phyloP scores from a whole-genome alignment of 176 grass and related monocot genomes.

The Oryza meridionalis region DNA sequence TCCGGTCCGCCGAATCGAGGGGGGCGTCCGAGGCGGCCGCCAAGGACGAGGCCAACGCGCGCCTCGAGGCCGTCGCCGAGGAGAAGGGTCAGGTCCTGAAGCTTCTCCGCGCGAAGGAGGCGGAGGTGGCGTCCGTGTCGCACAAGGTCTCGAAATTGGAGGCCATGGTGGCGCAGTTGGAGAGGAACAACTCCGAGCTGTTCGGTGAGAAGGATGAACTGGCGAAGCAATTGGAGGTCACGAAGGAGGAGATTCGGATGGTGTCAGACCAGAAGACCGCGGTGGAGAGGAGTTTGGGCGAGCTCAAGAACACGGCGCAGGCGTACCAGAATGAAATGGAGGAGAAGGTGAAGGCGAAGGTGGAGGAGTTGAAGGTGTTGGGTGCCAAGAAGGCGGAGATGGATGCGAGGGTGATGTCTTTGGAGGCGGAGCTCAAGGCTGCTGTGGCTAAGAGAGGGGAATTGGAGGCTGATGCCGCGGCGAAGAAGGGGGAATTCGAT shows the following conservation, averaged over 20 bases:
- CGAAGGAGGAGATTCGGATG: slow-evolving; percentile 22
- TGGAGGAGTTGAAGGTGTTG: slow-evolving; percentile 49
- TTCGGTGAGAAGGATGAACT: slow-evolving; percentile 34
- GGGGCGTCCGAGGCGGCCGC: slow-evolving; percentile 1
- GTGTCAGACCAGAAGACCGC: slow-evolving; percentile 26
- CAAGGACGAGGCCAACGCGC: slow-evolving; percentile 38
- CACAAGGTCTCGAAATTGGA: slow-evolving; percentile 28
- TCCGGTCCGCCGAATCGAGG: slow-evolving; percentile 15
- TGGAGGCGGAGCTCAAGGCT: slow-evolving; percentile 16
- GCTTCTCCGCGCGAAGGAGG: slow-evolving; percentile 38
- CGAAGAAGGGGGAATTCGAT: slow-evolving; percentile 35
- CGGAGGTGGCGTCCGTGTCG: slow-evolving; percentile 44
- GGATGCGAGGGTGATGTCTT: slow-evolving; percentile 17
- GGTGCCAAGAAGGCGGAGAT: slow-evolving; percentile 34
- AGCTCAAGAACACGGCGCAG: slow-evolving; percentile 17
- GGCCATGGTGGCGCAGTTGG: slow-evolving; percentile 26
- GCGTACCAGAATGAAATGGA: slow-evolving; percentile 24
- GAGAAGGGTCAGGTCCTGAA: slow-evolving; percentile 29
- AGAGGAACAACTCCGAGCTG: slow-evolving; percentile 36
- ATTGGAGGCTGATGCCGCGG: slow-evolving; percentile 40
- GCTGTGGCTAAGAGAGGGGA: slow-evolving; percentile 28
- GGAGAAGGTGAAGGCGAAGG: slow-evolving; percentile 18
- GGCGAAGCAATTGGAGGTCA: slow-evolving; percentile 19
- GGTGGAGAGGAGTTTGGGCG: slow-evolving; percentile 37
- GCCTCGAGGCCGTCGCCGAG: slow-evolving; percentile 22